Evolutionary conservation across 1,284 basidiomycete genomes (phyloP), one percentile per base, ranked within the genome.

Genomic region (Cystobasidium sp.): DNA sequence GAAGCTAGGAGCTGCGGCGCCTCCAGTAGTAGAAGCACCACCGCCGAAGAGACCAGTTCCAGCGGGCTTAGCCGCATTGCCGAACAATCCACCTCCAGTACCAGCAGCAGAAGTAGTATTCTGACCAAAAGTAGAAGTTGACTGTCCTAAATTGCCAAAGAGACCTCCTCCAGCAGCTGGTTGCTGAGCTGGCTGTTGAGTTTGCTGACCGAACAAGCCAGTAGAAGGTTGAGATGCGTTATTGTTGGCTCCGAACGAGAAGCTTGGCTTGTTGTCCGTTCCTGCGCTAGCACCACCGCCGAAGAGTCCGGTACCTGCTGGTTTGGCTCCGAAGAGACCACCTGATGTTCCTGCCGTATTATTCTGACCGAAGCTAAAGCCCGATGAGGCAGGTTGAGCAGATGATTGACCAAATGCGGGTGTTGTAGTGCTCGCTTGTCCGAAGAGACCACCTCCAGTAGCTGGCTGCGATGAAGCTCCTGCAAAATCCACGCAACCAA

Each of bases 401-500:
- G 16, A 37, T n/a, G 41, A 72, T 65, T 74, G 63, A 39, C 78
- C 78, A 52, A 78, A 77, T 16, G 76, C 77, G 39, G 75, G 71
- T 44, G 75, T 66, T 9, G 78, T 46, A 20, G 77, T 68, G 64
- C 49, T 76, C 77, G 53, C 80, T 78, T 80, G 78, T 2, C 83
- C 82, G 66, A 84, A 84, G 16, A 81, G 76, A 47, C 81, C 79
- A 14, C 78, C 78, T 31, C 31, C 31, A 7, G 78, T 70, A 22
- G 70, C 65, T 12, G 62, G 55, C 24, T 70, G 65, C 44, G 79
- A 77, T 65, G 72, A 55, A 39, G n/a, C n/a, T 47, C 58, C 56
- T 9, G 51, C n/a, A 31, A 5, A 5, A 31, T 31, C 31, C 31
- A 31, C 31, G 31, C 31, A 31, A 31, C 1, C 1, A 31, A 31